Evolutionary conservation across 345 rosid genomes (phyloP).

Genomic region (Carallia pectinifolia): DNA sequence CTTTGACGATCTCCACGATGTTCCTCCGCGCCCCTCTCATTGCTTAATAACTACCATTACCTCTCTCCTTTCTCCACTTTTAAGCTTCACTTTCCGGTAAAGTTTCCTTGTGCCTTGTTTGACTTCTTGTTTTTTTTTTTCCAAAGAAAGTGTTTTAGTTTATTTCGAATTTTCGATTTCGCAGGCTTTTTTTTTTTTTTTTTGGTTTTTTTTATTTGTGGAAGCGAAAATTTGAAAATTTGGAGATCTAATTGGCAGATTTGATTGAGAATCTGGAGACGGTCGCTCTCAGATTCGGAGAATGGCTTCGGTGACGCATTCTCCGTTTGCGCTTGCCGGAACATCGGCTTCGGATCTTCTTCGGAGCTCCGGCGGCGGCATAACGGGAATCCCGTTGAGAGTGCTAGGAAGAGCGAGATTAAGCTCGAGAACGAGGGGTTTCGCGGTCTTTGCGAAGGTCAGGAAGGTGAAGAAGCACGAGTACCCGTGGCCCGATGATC

Average conservation of each 20-base stretch:
- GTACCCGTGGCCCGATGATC: conserved; percentile 87
- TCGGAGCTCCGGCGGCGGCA: conserved; percentile 57
- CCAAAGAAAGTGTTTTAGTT: neutral
- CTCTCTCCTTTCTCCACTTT: neutral
- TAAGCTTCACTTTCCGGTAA: neutral
- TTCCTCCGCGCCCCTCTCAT: conserved; percentile 6
- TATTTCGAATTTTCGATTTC: neutral
- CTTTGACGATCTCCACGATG: conserved; percentile 34
- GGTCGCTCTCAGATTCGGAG: conserved; percentile 7
- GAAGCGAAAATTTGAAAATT: conserved; percentile 8
- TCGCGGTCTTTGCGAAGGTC: conserved; percentile 47
- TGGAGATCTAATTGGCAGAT: conserved; percentile 20
- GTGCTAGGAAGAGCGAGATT: conserved; percentile 48
- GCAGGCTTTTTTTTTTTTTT: neutral
- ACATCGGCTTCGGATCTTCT: conserved; percentile 75
- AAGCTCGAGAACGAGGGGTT: conserved; percentile 28
- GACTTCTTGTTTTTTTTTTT: neutral
- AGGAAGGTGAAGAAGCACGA: conserved; percentile 88
- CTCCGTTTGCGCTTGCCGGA: conserved; percentile 47
- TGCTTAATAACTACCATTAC: neutral
- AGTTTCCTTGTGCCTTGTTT: neutral
- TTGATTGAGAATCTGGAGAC: conserved; percentile 19
- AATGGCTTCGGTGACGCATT: conserved; percentile 68
- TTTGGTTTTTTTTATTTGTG: neutral
- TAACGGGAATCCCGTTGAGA: conserved; percentile 60